Conservation (phyloP, 805 yeast genomes). For the Candida pseudoglaebosa region DNA sequence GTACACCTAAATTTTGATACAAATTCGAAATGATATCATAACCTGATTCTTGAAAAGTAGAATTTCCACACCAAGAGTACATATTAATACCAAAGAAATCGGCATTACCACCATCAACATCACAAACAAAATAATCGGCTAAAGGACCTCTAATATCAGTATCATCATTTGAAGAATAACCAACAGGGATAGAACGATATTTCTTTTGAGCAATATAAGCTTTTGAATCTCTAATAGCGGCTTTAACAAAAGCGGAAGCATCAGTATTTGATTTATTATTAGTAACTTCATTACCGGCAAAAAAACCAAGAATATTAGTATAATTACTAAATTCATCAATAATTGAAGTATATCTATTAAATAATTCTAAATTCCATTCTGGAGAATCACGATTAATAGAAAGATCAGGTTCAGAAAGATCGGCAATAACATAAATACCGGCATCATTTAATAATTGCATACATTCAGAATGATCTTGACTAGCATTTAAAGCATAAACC, state of each 20-base stretch:
- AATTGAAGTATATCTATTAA: slow-evolving; percentile 63
- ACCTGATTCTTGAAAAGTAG: slow-evolving; percentile 59
- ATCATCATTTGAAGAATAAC: slow-evolving; percentile 81
- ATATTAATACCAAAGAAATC: slow-evolving; percentile 86
- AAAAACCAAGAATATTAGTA: slow-evolving; percentile 74
- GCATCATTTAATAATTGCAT: slow-evolving; percentile 67
- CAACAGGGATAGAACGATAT: slow-evolving; percentile 72
- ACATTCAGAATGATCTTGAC: slow-evolving; percentile 63
- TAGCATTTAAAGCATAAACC: slow-evolving; percentile 70
- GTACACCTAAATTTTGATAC: slow-evolving; percentile 63
- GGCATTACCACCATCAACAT: slow-evolving; percentile 57
- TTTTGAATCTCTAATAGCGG: slow-evolving; percentile 77
- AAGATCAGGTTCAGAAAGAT: slow-evolving; percentile 67
- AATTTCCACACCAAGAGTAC: slow-evolving; percentile 84
- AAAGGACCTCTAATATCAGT: slow-evolving; percentile 57
- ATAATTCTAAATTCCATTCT: slow-evolving; percentile 59
- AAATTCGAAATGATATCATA: slow-evolving; percentile 61
- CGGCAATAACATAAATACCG: slow-evolving; percentile 89
- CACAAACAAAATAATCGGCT: slow-evolving; percentile 78
- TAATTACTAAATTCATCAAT: slow-evolving; percentile 67
- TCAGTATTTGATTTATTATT: slow-evolving; percentile 62
- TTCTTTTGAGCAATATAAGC: slow-evolving; percentile 55
- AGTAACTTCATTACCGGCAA: slow-evolving; percentile 84
- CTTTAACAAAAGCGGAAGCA: slow-evolving; percentile 79
- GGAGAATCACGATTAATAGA: slow-evolving; percentile 65